Evolutionary conservation across 1,139 yeast species (phyloP), one percentile per base, ranked within the genome.

Genomic region (Diutina pseudorugosa): DNA sequence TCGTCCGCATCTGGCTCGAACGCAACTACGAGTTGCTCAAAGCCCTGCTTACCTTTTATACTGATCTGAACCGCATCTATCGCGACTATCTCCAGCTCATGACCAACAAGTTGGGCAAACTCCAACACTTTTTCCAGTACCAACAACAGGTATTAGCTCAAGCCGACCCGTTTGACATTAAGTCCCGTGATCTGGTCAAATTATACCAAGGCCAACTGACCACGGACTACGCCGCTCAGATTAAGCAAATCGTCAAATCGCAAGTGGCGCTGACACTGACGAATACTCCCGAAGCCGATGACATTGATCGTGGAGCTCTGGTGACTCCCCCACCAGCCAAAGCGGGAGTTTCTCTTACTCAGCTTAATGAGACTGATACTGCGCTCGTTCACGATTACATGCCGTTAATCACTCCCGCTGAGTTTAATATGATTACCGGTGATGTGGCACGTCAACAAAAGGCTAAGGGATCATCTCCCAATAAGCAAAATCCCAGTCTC

Each of bases 351-450:
- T 53, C 53, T 2, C 36, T 41, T 8, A 54, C 52, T 33, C 52
- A 52, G 41, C 42, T 51, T 5, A 53, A 53, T 18, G 53, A 51
- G 12, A 42, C 49, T 12, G 57, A 54, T 44, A 36, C 50, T 6
- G 59, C 58, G 8, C 47, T 61, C n/a, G 70, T 71, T 21, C 70
- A 71, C 54, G 79, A 74, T 58, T 73, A 69, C 58, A 73, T 72
- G 75, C 76, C 78, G 2, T 59, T 74, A 47, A 61, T 70, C 1
- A 65, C 73, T 0, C 58, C 64, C 2, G 67, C 63, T 23, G 79
- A 74, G 59, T 73, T 74, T 57, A 63, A 66, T 49, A 56, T 72
- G 19, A 70, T 74, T 21, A 72, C 77, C 0, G 76, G 76, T 2
- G 74, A 72, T 53, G 57, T 68, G 6, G 70, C 71, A 0, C 42